Evolutionary conservation across 768 basidiomycete species (phyloP), one percentile per base, ranked within the genome.

Genomic region (Leccinum boreale): DNA sequence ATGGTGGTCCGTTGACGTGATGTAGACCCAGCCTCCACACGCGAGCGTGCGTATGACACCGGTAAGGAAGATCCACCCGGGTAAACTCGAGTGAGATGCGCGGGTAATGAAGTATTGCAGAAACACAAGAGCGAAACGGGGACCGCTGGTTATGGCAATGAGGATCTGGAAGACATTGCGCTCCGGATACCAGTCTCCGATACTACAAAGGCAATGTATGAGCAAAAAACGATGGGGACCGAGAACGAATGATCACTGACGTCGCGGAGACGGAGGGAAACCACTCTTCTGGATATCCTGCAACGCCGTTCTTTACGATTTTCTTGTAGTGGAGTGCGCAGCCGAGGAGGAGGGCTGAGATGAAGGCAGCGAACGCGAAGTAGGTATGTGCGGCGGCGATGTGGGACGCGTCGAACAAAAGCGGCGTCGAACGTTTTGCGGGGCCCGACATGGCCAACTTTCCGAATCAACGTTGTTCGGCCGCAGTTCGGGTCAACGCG

Each of bases 11-110:
- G 75, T 84, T 3, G 90, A 90, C 0, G 94, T 94, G 65, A 95
- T 85, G 65, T 86, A 96, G 28, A 94, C 91, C 93, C 93, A 96
- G 26, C 94, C 92, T 31, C 91, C 94, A 65, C 93, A 95, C 3
- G 84, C 79, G 31, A 95, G 70, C 0, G 93, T 93, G 58, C 93
- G 79, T 17, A 90, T 68, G 21, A 92, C 61, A 0, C 92, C 92
- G 39, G 79, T 74, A 9, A 84, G 62, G 35, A 87, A 80, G 19
- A 92, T 75, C 50, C 85, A 62, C 9, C 72, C 74, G 0, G 86
- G 78, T 11, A 83, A 74, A 50, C 61, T 70, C 5, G 82, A 80
- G 7, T 67, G 60, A 7, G 70, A 59, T 0, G 78, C 71, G 47
- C 79, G 76, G 49, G 84, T 77, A 52, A 88, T 74, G 58, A 82